Percentiles rank a stretch among this genome's conserved stretches.
Conservation (phyloP, 225 moss, liverwort and hornwort genomes). For the Polytrichum commune region DNA sequence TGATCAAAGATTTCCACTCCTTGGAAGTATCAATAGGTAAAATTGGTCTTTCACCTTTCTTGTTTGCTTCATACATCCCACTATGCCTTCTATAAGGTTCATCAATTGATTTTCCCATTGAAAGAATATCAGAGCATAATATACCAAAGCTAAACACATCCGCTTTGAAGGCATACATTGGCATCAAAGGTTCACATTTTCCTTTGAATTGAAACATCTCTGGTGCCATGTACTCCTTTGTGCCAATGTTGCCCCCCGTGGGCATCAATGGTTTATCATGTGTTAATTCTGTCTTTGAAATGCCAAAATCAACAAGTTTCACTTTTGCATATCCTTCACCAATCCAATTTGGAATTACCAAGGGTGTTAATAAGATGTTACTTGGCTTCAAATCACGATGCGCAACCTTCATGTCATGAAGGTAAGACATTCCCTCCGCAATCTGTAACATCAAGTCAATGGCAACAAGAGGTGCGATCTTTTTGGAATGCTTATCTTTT, state of each 20-base stretch:
- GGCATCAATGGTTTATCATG: background rate
- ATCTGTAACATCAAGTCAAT: constrained; percentile 15
- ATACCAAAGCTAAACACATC: constrained; percentile 8
- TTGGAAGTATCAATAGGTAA: rapidly evolving
- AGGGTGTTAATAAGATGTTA: background rate
- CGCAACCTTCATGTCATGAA: constrained; percentile 14
- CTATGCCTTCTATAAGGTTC: no score
- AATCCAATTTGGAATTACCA: background rate
- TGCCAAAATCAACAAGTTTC: background rate
- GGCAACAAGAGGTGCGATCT: background rate
- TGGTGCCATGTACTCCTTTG: background rate
- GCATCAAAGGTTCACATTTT: no score
- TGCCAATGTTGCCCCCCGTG: background rate
- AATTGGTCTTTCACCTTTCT: background rate
- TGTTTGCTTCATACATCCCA: background rate
- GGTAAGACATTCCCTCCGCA: constrained; percentile 12
- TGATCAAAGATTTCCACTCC: background rate
- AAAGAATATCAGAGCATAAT: constrained; percentile 1
- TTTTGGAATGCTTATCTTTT: background rate
- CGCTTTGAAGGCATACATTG: background rate
- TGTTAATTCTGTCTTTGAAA: background rate
- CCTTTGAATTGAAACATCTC: background rate
- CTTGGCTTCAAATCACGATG: constrained; percentile 11
- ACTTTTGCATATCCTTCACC: background rate
- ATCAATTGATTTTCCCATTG: no score